phyloP scores from a whole-genome alignment of 495 filamentous ascomycete species.

The Lasiosphaeriaceae sp. region DNA sequence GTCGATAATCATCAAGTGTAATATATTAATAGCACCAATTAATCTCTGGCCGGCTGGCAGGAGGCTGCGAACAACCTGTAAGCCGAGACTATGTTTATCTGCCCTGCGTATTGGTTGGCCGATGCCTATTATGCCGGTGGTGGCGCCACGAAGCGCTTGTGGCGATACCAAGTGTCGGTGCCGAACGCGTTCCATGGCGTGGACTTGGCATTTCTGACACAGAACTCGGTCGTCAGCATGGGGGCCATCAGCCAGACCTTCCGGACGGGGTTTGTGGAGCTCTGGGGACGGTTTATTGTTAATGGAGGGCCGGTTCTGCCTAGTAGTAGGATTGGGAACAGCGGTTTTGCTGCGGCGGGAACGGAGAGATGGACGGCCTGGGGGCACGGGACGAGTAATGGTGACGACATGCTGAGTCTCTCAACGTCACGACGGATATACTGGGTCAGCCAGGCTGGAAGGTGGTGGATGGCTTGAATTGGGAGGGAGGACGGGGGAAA shows the following conservation, averaged over 20 bases:
- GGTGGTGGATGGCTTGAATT: constrained; percentile 48
- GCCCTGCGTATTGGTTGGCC: constrained; percentile 61
- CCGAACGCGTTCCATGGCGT: constrained; percentile 50
- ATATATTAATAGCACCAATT: no score
- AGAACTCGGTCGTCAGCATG: constrained; percentile 6
- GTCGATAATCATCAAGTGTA: no score
- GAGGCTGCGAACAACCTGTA: constrained; percentile 50
- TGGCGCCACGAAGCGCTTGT: constrained; percentile 22
- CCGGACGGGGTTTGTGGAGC: constrained; percentile 25
- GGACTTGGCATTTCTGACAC: constrained; percentile 37
- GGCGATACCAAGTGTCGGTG: constrained; percentile 60
- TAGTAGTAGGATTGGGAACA: constrained; percentile 15
- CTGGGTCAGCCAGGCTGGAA: constrained; percentile 40
- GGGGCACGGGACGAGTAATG: constrained; percentile 22
- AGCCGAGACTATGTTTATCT: constrained; percentile 59
- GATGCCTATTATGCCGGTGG: constrained; percentile 44
- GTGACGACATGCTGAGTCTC: constrained; percentile 44
- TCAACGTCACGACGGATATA: constrained; percentile 50
- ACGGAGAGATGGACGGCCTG: constrained; percentile 18
- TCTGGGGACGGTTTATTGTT: constrained; percentile 54
- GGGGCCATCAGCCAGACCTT: constrained; percentile 22
- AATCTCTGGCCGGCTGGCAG: constrained; percentile 29
- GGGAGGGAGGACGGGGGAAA: constrained; percentile 53
- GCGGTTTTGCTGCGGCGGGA: constrained; percentile 21
- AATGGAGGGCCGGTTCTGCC: constrained; percentile 46